Evolutionary conservation across 2,329 filamentous ascomycete genomes (phyloP).

Genomic region (Cladorrhinum sp.): DNA sequence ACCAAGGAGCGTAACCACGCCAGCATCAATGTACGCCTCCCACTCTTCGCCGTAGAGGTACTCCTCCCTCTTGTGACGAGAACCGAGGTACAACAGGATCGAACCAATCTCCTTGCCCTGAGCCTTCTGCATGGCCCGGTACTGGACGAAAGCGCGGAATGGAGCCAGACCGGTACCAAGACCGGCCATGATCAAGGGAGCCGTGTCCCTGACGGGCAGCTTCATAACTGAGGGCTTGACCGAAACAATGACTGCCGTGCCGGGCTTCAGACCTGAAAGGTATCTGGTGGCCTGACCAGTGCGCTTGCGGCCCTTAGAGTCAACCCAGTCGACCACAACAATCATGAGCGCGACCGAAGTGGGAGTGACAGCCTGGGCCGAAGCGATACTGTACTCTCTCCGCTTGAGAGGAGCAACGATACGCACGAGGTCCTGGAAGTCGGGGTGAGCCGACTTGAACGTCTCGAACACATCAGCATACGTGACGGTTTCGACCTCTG

Average conservation of each 20-base stretch:
- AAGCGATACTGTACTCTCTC: conserved; percentile 98
- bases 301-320: conserved; percentile 80
- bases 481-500: conserved; percentile 86
- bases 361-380: conserved; percentile 90
- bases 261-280: conserved; percentile 71
- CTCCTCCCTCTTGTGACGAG: conserved; percentile 95
- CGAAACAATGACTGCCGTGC: conserved; percentile 79
- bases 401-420: conserved; percentile 93
- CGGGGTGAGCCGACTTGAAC: conserved; percentile 83
- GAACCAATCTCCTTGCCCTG: conserved; percentile 92
- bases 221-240: conserved; percentile 99
- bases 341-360: conserved; percentile 92
- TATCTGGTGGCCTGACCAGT: conserved; percentile 93
- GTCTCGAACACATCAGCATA: conserved; percentile 88
- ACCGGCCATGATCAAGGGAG: conserved; percentile 97
- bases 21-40: conserved; percentile 95
- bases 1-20: conserved; percentile 90
- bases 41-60: conserved; percentile 99
- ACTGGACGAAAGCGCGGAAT: conserved; percentile 99
- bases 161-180: conserved; percentile 96
- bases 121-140: conserved; percentile 97
- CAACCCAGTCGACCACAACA: conserved; percentile 94
- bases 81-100: conserved; percentile 94
- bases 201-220: conserved; percentile 80
- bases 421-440: conserved; percentile 81